These are phyloP conservation scores for Striga hermonthica DNA, from an alignment of 305 asterid species.

Conservation along the genomic window DNA sequence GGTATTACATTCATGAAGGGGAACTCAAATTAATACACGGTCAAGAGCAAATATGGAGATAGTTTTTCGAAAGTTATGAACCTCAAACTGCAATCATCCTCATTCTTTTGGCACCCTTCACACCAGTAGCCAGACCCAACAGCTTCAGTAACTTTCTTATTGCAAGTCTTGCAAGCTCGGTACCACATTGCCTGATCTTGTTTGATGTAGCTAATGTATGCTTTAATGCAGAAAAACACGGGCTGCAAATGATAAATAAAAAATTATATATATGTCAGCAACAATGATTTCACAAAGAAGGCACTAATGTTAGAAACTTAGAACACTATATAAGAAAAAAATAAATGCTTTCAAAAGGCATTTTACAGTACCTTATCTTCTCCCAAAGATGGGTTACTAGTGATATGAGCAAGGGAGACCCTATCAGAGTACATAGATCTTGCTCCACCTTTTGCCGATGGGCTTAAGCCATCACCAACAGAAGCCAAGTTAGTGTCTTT, in stretches of 20 bases:
- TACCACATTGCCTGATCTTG: conserved; percentile 95
- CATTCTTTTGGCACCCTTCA: conserved; percentile 71
- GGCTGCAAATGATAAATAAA: conserved; percentile 48
- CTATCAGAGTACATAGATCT: conserved; percentile 66
- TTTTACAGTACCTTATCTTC: conserved; percentile 61
- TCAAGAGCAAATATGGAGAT: no score
- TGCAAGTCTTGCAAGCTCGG: conserved; percentile 84
- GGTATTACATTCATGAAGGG: not conserved
- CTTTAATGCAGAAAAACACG: conserved; percentile 62
- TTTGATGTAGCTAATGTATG: conserved; percentile 61
- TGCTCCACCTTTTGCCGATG: conserved; percentile 43
- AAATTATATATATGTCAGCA: not conserved
- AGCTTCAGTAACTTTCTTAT: conserved; percentile 81
- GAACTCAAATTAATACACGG: not conserved
- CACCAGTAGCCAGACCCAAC: conserved; percentile 84
- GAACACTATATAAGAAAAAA: not conserved
- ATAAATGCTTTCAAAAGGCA: not conserved
- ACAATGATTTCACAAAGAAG: not conserved
- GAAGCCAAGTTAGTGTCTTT: conserved; percentile 70
- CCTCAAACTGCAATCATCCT: conserved; percentile 65
- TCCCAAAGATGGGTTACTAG: conserved; percentile 66
- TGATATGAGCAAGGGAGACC: conserved; percentile 66
- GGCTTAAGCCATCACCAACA: conserved; percentile 61
- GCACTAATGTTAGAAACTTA: not conserved
- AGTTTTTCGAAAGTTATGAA: conserved; percentile 28